A percentile compares a stretch with the other conserved stretches of the same genome.
Evolutionary conservation across 2,329 filamentous ascomycete genomes (phyloP).

Genomic region (Alternaria alternata): DNA sequence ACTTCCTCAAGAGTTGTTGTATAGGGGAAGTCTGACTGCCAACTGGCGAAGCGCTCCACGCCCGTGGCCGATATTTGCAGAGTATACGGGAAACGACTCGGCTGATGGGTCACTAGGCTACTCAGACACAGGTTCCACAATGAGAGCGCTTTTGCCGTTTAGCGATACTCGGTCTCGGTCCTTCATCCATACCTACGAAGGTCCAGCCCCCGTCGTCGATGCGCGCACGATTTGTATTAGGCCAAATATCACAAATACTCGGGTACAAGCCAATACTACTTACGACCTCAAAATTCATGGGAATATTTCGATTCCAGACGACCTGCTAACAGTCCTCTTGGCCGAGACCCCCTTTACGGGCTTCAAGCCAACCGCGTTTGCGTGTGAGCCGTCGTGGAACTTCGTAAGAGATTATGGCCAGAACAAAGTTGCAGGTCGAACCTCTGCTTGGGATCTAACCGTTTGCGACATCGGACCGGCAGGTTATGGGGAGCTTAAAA

Average conservation of each 20-base stretch:
- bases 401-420: background rate
- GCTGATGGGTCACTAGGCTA: background rate
- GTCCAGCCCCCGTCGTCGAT: background rate
- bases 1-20: background rate
- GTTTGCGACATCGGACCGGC: background rate
- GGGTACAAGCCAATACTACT: background rate
- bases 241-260: background rate
- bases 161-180: background rate
- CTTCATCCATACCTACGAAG: background rate
- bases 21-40: rapidly evolving
- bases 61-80: background rate
- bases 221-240: background rate
- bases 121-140: background rate
- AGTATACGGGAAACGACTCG: background rate
- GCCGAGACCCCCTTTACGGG: background rate
- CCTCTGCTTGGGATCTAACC: background rate
- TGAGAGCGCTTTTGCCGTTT: background rate
- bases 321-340: background rate
- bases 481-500: no score
- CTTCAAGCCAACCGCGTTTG: background rate
- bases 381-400: background rate
- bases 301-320: rapidly evolving
- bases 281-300: background rate
- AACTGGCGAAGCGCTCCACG: background rate
- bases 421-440: background rate